Conservation (phyloP, 2,329 filamentous ascomycete genomes). For the Xylaria hypoxylon region DNA sequence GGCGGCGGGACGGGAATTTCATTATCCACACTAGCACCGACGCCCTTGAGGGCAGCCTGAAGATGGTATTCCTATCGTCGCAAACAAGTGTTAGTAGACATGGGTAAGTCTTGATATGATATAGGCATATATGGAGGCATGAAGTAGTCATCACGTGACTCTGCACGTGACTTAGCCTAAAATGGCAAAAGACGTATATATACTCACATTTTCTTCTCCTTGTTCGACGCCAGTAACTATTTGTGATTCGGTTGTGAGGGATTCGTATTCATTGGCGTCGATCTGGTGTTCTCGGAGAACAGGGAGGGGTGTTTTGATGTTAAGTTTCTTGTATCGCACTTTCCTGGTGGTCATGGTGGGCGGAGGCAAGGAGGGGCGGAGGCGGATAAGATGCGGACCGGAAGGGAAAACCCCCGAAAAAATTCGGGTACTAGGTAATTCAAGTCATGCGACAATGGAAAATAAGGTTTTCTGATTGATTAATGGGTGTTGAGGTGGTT, state of each 20-base stretch:
- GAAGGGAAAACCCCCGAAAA: conserved; percentile 71
- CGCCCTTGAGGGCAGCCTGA: conserved; percentile 77
- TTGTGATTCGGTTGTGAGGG: conserved; percentile 83
- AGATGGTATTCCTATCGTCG: conserved; percentile 87
- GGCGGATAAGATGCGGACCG: conserved; percentile 54
- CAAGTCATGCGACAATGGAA: conserved; percentile 64
- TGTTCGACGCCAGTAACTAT: conserved; percentile 98
- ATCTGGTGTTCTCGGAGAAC: conserved; percentile 92
- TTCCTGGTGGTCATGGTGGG: conserved; percentile 73
- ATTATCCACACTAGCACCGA: conserved; percentile 67
- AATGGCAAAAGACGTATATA: conserved; percentile 48
- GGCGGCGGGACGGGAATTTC: conserved; percentile 75
- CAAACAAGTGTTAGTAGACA: conserved; percentile 26
- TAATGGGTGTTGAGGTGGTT: conserved; percentile 61
- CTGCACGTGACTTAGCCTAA: conserved; percentile 62
- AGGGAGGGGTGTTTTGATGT: conserved; percentile 86
- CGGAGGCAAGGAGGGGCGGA: conserved; percentile 47
- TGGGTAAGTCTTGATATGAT: conserved; percentile 32
- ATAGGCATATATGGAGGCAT: conserved; percentile 19
- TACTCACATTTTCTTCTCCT: conserved; percentile 94
- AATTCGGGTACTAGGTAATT: conserved; percentile 73
- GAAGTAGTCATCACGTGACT: conserved; percentile 54
- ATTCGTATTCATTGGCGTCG: conserved; percentile 86
- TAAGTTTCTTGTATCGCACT: conserved; percentile 90
- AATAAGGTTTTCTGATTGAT: conserved; percentile 67